These are phyloP conservation scores for Cyberlindnera japonica DNA, from an alignment of 805 yeast species.

Conservation along the genomic window DNA sequence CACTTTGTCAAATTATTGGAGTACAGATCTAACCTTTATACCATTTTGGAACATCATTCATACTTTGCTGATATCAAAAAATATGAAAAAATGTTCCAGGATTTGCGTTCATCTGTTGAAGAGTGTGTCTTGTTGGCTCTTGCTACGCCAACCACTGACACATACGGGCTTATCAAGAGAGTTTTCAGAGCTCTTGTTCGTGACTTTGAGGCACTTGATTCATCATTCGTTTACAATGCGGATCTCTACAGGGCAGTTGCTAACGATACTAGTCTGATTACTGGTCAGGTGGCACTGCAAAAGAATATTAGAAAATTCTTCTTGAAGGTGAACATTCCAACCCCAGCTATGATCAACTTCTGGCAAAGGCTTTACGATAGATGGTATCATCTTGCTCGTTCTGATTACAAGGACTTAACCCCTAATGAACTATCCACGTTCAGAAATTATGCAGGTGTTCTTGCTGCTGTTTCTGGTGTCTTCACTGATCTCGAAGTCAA, in stretches of 20 bases:
- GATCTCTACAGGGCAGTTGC: slow-evolving; percentile 42
- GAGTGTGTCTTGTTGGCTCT: slow-evolving; percentile 48
- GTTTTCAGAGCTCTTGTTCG: slow-evolving; percentile 31
- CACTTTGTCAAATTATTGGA: slow-evolving; percentile 39
- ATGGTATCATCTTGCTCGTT: slow-evolving; percentile 35
- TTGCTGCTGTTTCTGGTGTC: slow-evolving; percentile 68
- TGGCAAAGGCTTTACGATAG: slow-evolving; percentile 47
- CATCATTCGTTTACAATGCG: slow-evolving; percentile 26
- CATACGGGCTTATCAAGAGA: slow-evolving; percentile 45
- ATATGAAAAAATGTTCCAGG: slow-evolving; percentile 25
- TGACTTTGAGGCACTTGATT: slow-evolving; percentile 19
- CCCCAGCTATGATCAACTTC: slow-evolving; percentile 35
- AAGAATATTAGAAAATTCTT: slow-evolving; percentile 51
- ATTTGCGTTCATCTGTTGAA: slow-evolving; percentile 42
- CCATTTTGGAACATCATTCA: slow-evolving; percentile 26
- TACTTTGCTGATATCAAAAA: slow-evolving; percentile 22
- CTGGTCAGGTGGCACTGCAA: slow-evolving; percentile 73
- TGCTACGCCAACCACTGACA: slow-evolving; percentile 47
- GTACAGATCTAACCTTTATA: slow-evolving; percentile 31
- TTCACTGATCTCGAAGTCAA: slow-evolving; percentile 37
- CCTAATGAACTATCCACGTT: slow-evolving; percentile 43
- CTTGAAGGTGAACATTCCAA: slow-evolving; percentile 27
- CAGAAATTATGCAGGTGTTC: slow-evolving; percentile 66
- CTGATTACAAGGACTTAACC: slow-evolving; percentile 25
- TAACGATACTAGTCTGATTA: slow-evolving; percentile 52